Percentiles rank a stretch among this genome's conserved stretches.
These are phyloP conservation scores for Epichloe sp. DNA, from an alignment of 2,329 filamentous ascomycete genomes.

Conservation along the genomic window DNA sequence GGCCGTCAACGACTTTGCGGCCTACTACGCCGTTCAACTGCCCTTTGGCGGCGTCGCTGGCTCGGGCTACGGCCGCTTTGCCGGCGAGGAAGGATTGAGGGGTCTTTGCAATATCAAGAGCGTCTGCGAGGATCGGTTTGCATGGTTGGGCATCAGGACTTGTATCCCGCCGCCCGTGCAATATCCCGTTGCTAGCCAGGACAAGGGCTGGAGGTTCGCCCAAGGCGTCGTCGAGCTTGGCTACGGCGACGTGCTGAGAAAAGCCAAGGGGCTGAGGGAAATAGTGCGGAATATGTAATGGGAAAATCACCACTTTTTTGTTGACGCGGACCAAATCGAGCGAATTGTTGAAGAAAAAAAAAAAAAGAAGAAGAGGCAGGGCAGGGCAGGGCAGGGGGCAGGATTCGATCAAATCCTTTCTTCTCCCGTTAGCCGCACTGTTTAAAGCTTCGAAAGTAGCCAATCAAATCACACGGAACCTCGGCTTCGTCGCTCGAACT, in stretches of 20 bases:
- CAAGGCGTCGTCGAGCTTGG: conserved; percentile 48
- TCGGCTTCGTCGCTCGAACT: neutral
- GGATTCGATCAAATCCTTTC: neutral
- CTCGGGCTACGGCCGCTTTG: conserved; percentile 87
- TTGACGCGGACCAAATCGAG: neutral
- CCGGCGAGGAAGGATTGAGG: conserved; percentile 75
- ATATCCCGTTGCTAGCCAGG: conserved; percentile 62
- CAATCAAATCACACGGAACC: too few species aligned
- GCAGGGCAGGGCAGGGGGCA: neutral
- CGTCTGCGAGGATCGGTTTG: conserved; percentile 63
- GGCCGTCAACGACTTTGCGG: conserved; percentile 88
- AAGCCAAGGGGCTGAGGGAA: conserved; percentile 26
- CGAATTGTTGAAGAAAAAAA: too few species aligned
- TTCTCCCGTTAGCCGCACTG: too few species aligned
- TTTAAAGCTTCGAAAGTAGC: too few species aligned
- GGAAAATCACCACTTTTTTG: neutral
- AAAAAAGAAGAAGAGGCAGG: too few species aligned
- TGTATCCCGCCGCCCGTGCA: conserved; percentile 67
- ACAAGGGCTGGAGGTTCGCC: conserved; percentile 51
- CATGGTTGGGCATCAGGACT: conserved; percentile 52
- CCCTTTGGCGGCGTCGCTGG: conserved; percentile 88
- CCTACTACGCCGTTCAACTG: conserved; percentile 84
- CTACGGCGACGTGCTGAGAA: conserved; percentile 32
- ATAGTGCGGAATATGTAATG: conserved; percentile 30
- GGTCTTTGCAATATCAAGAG: conserved; percentile 80